Conservation (phyloP, 1,139 yeast species). For the Arxiozyma heterogenica region DNA sequence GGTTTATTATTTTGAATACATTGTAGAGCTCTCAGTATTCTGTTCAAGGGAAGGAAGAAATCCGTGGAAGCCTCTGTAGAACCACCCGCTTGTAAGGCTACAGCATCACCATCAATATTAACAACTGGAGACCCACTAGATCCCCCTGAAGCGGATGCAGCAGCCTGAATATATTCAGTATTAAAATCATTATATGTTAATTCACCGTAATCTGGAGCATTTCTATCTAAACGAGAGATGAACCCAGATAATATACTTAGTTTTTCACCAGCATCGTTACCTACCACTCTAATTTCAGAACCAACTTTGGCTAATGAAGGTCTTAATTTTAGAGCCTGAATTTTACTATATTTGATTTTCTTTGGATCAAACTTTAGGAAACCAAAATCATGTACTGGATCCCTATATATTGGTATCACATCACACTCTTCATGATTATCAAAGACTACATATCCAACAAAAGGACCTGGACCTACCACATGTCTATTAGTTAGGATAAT, state of each 20-base stretch:
- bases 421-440: constrained; percentile 93
- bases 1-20: constrained; percentile 54
- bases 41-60: constrained; percentile 76
- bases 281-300: constrained; percentile 85
- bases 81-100: constrained; percentile 93
- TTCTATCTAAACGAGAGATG: constrained; percentile 82
- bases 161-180: constrained; percentile 93
- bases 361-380: constrained; percentile 67
- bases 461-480: constrained; percentile 93
- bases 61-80: constrained; percentile 86
- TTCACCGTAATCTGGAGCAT: constrained; percentile 89
- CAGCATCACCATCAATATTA: constrained; percentile 73
- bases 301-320: constrained; percentile 87
- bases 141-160: constrained; percentile 93
- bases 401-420: constrained; percentile 74
- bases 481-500: constrained; percentile 85
- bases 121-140: constrained; percentile 96
- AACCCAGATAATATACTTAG: constrained; percentile 82
- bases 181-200: constrained; percentile 90
- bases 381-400: constrained; percentile 82
- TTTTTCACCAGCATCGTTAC: constrained; percentile 95
- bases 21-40: constrained; percentile 71
- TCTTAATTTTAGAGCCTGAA: constrained; percentile 54
- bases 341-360: constrained; percentile 62
- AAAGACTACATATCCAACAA: constrained; percentile 81